phyloP scores from a whole-genome alignment of 768 basidiomycete genomes.

The Tephrocybe sp. region DNA sequence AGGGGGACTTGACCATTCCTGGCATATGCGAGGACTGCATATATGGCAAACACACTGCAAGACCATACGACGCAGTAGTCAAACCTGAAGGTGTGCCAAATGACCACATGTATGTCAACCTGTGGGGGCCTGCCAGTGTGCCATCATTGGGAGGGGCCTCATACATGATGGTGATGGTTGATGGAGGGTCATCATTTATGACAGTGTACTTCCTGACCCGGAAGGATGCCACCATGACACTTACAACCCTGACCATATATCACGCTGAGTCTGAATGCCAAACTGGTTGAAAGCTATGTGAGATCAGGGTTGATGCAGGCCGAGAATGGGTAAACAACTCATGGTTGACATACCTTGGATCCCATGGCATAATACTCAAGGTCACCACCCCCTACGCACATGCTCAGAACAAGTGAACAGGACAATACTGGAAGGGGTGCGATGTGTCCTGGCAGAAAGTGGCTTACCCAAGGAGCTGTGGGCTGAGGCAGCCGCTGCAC shows the following conservation, averaged over 20 bases:
- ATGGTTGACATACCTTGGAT: neutral
- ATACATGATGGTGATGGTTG: constrained; percentile 25
- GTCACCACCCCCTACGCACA: neutral
- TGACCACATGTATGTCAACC: constrained; percentile 12
- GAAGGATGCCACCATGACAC: constrained; percentile 19
- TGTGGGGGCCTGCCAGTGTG: constrained; percentile 24
- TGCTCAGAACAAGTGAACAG: neutral
- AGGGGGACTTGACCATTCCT: neutral
- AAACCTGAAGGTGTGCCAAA: constrained; percentile 14
- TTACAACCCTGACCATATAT: constrained; percentile 17
- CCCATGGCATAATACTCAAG: neutral
- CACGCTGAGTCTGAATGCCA: constrained; percentile 16
- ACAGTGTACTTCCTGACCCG: constrained; percentile 19
- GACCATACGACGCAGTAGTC: constrained; percentile 23
- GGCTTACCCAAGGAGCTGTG: neutral
- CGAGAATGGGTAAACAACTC: neutral
- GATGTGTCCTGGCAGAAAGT: neutral
- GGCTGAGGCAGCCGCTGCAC: neutral
- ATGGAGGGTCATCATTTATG: constrained; percentile 18
- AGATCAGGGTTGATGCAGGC: constrained; percentile 18
- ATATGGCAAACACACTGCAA: constrained; percentile 24
- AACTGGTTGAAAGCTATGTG: constrained; percentile 11
- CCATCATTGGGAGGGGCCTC: constrained; percentile 14
- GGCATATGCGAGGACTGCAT: constrained; percentile 27
- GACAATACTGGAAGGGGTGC: neutral